Evolutionary conservation across 441 rosid genomes (phyloP).

Genomic region (Geranium incanum): DNA sequence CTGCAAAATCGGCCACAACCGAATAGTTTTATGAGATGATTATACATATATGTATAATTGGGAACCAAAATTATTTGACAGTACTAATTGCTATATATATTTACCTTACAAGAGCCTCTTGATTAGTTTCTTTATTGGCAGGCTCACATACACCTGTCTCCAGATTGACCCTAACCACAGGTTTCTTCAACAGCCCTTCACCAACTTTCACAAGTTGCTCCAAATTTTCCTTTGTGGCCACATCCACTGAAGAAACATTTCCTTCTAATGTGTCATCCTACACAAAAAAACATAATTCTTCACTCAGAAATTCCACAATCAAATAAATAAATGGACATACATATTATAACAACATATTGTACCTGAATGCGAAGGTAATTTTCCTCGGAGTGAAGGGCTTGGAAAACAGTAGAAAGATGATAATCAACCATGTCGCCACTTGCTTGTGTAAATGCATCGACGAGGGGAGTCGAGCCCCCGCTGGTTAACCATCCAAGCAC

Average conservation of each 20-base stretch:
- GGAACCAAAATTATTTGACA: too few relatives aligned
- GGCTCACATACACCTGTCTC: not conserved
- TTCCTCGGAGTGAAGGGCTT: not conserved
- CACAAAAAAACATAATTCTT: too few relatives aligned
- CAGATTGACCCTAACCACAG: not conserved
- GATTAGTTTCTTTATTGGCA: not conserved
- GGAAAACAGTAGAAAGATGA: not conserved
- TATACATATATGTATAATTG: too few relatives aligned
- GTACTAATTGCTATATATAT: not conserved
- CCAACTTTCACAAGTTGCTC: not conserved
- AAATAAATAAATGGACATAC: too few relatives aligned
- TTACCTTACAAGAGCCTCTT: slow-evolving; percentile 7
- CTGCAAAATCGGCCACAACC: not conserved
- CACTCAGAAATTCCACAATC: too few relatives aligned
- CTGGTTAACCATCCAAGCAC: not conserved
- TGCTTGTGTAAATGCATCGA: not conserved
- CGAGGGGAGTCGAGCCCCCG: not conserved
- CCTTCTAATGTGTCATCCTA: not conserved
- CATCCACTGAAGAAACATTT: not conserved
- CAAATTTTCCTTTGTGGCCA: slow-evolving; percentile 4
- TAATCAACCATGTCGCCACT: slow-evolving; percentile 1
- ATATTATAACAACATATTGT: too few relatives aligned
- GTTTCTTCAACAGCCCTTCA: not conserved
- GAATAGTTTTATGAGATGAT: too few relatives aligned
- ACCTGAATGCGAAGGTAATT: not conserved